phyloP scores from a whole-genome alignment of 345 rosid species.

The Physaria fendleri region DNA sequence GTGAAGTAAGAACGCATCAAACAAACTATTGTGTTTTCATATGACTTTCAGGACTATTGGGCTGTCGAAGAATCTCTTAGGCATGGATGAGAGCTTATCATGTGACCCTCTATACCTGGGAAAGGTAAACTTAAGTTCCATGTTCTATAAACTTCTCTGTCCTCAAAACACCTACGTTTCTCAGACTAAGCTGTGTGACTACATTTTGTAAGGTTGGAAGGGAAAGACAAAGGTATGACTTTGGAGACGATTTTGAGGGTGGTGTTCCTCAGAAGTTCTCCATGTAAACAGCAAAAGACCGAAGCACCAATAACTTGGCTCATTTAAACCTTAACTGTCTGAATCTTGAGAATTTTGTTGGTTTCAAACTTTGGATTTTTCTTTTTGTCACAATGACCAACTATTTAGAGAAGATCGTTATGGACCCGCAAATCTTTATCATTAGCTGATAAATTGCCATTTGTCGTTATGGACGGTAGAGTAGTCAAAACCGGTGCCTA shows the following conservation, averaged over 20 bases:
- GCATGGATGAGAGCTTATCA: slow-evolving; percentile 72
- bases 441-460: background rate
- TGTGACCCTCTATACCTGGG: slow-evolving; percentile 73
- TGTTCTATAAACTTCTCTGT: background rate
- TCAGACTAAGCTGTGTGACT: slow-evolving; percentile 2
- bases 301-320: slow-evolving; percentile 1
- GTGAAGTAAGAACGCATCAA: background rate
- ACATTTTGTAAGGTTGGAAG: slow-evolving; percentile 55
- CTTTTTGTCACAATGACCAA: slow-evolving; percentile 10
- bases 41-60: slow-evolving; percentile 57
- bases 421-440: background rate
- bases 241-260: slow-evolving; percentile 75
- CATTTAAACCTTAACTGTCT: background rate
- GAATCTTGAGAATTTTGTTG: slow-evolving; percentile 13
- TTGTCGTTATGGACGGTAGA: no score
- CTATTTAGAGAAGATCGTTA: slow-evolving; percentile 10
- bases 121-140: slow-evolving; percentile 44
- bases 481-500: no score
- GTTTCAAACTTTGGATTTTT: background rate
- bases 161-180: slow-evolving; percentile 9
- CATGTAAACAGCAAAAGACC: slow-evolving; percentile 30
- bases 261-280: slow-evolving; percentile 82
- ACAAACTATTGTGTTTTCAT: background rate
- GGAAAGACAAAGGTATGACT: slow-evolving; percentile 88
- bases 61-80: slow-evolving; percentile 73